Evolutionary conservation across 768 basidiomycete species (phyloP).

Genomic region (Pilatotrama ljubarskyi): DNA sequence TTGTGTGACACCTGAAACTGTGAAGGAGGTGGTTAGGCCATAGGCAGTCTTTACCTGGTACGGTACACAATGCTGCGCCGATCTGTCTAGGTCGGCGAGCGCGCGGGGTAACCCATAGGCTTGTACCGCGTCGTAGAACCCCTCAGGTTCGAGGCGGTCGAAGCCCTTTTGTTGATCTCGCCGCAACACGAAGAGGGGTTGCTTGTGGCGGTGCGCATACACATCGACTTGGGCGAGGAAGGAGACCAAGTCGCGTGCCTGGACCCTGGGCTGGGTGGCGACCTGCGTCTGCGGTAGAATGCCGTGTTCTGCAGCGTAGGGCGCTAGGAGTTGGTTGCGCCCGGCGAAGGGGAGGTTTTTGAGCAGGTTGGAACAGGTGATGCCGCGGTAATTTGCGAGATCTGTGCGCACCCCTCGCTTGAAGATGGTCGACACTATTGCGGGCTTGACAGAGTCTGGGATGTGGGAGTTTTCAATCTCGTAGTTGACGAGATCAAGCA

Average conservation of each 20-base stretch:
- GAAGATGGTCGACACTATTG: constrained; percentile 29
- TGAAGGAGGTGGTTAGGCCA: constrained; percentile 27
- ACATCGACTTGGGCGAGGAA: neutral
- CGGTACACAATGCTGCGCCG: neutral
- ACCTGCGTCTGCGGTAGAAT: neutral
- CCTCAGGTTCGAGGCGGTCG: neutral
- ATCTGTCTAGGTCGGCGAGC: neutral
- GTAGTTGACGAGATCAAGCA: constrained; percentile 33
- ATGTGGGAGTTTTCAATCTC: constrained; percentile 26
- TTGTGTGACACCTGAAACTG: constrained; percentile 29
- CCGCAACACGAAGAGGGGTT: neutral
- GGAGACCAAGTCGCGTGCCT: neutral
- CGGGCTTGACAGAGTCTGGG: constrained; percentile 30
- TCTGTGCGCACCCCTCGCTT: constrained; percentile 28
- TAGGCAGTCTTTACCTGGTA: constrained; percentile 26
- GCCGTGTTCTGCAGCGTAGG: constrained; percentile 22
- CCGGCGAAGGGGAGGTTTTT: constrained; percentile 31
- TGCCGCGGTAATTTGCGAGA: constrained; percentile 34
- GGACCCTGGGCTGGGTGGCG: neutral
- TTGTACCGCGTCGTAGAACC: neutral
- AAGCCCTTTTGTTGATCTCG: neutral
- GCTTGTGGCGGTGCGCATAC: neutral
- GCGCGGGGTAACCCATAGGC: neutral
- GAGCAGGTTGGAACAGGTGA: constrained; percentile 29
- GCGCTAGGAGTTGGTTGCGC: constrained; percentile 28